Conservation (phyloP, 805 yeast genomes). For the Teunomyces gatunensis region DNA sequence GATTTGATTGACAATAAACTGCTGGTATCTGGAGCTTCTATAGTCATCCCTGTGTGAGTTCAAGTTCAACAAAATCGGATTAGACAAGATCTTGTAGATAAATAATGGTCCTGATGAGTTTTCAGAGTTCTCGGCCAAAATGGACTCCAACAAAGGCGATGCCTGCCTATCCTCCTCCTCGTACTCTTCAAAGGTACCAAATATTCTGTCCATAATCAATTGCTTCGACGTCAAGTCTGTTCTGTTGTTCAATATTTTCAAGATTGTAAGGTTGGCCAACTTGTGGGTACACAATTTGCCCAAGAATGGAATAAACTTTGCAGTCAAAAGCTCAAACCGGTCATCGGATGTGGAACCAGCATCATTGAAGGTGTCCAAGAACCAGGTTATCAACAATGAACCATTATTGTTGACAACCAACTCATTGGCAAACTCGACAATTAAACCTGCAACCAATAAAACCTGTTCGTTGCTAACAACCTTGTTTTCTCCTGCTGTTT, state of each 20-base stretch:
- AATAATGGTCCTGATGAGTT: constrained; percentile 54
- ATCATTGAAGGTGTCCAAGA: constrained; percentile 66
- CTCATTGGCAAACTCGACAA: constrained; percentile 73
- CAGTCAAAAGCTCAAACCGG: constrained; percentile 64
- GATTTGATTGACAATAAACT: constrained; percentile 58
- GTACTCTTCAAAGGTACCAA: constrained; percentile 46
- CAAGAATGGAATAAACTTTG: constrained; percentile 59
- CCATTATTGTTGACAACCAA: constrained; percentile 85
- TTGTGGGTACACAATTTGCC: constrained; percentile 72
- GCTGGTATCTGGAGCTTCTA: constrained; percentile 39
- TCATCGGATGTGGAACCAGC: constrained; percentile 37
- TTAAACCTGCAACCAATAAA: constrained; percentile 69
- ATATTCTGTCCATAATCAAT: constrained; percentile 60
- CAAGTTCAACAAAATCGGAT: constrained; percentile 52
- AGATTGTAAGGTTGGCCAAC: constrained; percentile 76
- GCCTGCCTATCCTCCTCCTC: constrained; percentile 28
- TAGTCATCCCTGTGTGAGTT: constrained; percentile 13
- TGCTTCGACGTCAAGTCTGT: constrained; percentile 61
- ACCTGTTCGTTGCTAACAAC: constrained; percentile 57
- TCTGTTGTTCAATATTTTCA: constrained; percentile 73
- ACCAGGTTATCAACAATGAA: constrained; percentile 88
- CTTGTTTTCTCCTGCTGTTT: constrained; percentile 57
- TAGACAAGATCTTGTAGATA: constrained; percentile 72
- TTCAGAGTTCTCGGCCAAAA: constrained; percentile 64
- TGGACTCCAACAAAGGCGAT: constrained; percentile 49